Base-by-base conservation (phyloP, 202 grass and related monocot species). In the Brachypodium distachyon region DNA sequence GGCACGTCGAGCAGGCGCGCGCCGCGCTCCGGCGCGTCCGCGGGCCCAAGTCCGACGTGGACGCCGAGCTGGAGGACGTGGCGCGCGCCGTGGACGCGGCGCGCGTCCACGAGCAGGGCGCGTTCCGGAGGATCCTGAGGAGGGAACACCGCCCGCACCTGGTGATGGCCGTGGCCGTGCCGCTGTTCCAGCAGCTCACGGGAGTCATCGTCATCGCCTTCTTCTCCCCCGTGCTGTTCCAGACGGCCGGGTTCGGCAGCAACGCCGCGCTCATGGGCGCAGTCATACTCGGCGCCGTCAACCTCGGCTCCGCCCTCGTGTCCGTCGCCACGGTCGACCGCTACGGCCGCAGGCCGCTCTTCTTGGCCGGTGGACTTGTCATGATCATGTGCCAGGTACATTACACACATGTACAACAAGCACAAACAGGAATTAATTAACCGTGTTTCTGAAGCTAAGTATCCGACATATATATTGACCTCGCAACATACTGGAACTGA, bases 201-300 rank as follows among this genome's bases (percentile, higher is more conserved):
- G 90, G 93, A 13, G 61, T 93, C 53, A 84, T 88, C 67, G 79
- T 90, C 44, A 44, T 91, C 33, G 85, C 88, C 0, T 93, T 91
- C 85, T 97, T 91, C 77, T 71, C 93, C 5, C 93, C 90, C 34
- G 73, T 97, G 29, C 63, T 93, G 26, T 97, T 97, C 87, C 86
- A 82, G 72, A 92, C 88, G 26, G 84, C 84, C 28, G 91, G 94
- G 12, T 97, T 93, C 36, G 86, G 94, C 13, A 83, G 81, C 60
- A 37, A 80, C 54, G 84, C 76, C 32, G 86, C 90, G 50, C 82
- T 97, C 4, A 74, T 93, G 69, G 86, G 83, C 46, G 90, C 88
- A 12, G 86, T 90, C 78, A 66, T 97, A 11, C 86, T 94, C 31
- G 91, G 88, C 31, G 84, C 76, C 7, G 82, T 94, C 10, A 91